Conservation (phyloP, 208 protist species). For the Leishmania lainsoni region DNA sequence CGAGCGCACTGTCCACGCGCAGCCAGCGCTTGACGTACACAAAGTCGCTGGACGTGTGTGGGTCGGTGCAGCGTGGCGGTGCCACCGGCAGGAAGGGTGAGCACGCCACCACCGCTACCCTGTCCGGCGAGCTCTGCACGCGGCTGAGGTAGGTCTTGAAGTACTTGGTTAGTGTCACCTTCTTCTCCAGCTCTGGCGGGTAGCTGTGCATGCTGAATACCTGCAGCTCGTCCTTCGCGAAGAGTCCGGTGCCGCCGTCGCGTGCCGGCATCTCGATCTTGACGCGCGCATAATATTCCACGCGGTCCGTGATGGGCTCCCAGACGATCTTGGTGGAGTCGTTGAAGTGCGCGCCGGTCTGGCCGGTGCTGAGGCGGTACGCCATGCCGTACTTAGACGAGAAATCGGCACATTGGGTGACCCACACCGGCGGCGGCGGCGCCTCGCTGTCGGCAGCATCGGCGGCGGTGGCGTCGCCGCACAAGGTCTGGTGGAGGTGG, state of each 20-base stretch:
- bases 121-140: constrained; percentile 40
- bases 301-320: constrained; percentile 61
- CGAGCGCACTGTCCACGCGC: constrained; percentile 89
- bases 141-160: constrained; percentile 91
- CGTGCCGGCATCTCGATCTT: constrained; percentile 57
- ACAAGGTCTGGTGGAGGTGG: constrained; percentile 66
- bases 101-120: constrained; percentile 67
- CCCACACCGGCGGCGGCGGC: constrained; percentile 73
- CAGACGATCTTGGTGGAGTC: constrained; percentile 97
- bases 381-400: constrained; percentile 97
- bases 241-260: constrained; percentile 34
- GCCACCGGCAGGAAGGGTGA: constrained; percentile 42
- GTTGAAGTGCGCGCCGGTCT: constrained; percentile 98
- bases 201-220: constrained; percentile 70
- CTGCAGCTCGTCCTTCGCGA: constrained; percentile 78
- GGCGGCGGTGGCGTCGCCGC: constrained; percentile 24
- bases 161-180: constrained; percentile 96
- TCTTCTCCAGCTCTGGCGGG: constrained; percentile 94
- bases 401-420: constrained; percentile 95
- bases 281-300: constrained; percentile 82
- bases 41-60: constrained; percentile 68
- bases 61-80: constrained; percentile 44
- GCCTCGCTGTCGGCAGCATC: constrained; percentile 19
- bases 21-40: constrained; percentile 97
- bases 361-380: constrained; percentile 94